Conservation (phyloP, 768 basidiomycete species). For the Lepiota brunneoincarnata region DNA sequence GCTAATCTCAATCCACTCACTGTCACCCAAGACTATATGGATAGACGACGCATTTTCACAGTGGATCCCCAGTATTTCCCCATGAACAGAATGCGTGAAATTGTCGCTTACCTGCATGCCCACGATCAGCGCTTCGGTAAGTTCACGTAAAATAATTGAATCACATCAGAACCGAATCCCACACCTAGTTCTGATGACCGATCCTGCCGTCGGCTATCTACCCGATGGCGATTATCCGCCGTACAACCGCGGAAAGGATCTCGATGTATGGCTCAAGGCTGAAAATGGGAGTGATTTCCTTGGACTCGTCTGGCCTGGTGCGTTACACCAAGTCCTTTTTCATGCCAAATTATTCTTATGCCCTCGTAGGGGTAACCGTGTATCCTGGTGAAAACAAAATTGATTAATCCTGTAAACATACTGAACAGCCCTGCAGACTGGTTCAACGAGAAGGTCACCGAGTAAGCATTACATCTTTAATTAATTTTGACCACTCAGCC, state of each 20-base stretch:
- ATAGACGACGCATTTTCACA: slow-evolving; percentile 64
- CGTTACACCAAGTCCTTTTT: slow-evolving; percentile 53
- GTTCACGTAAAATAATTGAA: slow-evolving; percentile 15
- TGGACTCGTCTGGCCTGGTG: slow-evolving; percentile 66
- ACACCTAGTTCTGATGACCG: slow-evolving; percentile 63
- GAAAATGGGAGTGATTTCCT: slow-evolving; percentile 55
- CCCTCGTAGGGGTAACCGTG: slow-evolving; percentile 6
- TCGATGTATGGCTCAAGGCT: slow-evolving; percentile 61
- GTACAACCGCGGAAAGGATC: slow-evolving; percentile 49
- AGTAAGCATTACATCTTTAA: slow-evolving; percentile 28
- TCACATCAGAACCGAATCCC: neutral
- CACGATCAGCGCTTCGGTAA: slow-evolving; percentile 58
- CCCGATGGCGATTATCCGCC: slow-evolving; percentile 46
- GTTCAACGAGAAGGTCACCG: slow-evolving; percentile 53
- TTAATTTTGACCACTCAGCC: neutral
- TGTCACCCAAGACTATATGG: slow-evolving; percentile 58
- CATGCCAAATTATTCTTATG: neutral
- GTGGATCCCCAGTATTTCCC: slow-evolving; percentile 70
- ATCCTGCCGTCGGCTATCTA: slow-evolving; percentile 61
- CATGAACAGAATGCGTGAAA: slow-evolving; percentile 56
- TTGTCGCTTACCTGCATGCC: slow-evolving; percentile 57
- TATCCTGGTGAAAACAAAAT: neutral
- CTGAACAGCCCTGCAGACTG: slow-evolving; percentile 38
- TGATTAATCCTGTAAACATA: neutral
- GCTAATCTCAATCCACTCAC: neutral